Percentiles rank a stretch among this genome's conserved stretches.
These are phyloP conservation scores for Populus hybrid DNA, from an alignment of 441 rosid species.

Conservation along the genomic window DNA sequence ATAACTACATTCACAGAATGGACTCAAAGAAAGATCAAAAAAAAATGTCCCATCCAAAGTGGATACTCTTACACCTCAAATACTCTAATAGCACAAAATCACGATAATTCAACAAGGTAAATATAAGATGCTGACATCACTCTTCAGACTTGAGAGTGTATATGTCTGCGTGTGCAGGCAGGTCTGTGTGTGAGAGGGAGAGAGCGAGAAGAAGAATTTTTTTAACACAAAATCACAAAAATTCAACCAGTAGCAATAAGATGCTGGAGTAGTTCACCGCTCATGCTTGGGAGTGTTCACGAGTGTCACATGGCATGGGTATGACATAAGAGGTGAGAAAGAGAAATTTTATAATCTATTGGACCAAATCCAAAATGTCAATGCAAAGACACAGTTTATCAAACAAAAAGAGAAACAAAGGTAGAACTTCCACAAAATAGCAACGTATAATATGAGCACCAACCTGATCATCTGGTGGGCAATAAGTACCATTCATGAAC, in stretches of 20 bases:
- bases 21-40: not conserved
- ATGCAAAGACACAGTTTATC: not conserved
- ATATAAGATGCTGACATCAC: not conserved
- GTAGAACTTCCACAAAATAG: not conserved
- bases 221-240: not conserved
- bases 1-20: conserved; percentile 13
- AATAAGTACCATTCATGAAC: conserved; percentile 80
- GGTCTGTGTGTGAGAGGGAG: not conserved
- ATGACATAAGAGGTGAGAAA: not conserved
- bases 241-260: not conserved
- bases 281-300: not conserved
- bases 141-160: not conserved
- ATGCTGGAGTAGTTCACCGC: not conserved
- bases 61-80: not conserved
- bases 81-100: no score
- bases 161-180: no score
- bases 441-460: conserved; percentile 14
- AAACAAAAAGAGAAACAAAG: not conserved
- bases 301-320: not conserved
- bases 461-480: conserved; percentile 97
- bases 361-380: conserved; percentile 15
- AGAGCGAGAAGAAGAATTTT: not conserved
- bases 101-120: no score
- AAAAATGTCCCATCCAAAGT: not conserved
- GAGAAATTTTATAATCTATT: not conserved